A percentile compares a stretch with the other conserved stretches of the same genome.
Conservation (phyloP, 2,329 filamentous ascomycete species). For the Aspergillus phoenicis region DNA sequence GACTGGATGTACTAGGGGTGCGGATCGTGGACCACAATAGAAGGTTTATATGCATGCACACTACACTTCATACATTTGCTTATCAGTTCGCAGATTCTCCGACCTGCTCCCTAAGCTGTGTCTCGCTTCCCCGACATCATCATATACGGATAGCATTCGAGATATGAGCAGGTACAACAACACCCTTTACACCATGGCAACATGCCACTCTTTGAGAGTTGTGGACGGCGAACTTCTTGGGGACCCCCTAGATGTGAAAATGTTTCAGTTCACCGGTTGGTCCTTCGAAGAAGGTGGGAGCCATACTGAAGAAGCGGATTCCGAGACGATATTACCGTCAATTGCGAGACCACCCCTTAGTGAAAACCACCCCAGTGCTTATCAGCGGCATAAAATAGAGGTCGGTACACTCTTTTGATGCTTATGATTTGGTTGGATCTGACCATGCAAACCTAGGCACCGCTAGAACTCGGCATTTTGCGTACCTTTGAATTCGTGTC, state of each 20-base stretch:
- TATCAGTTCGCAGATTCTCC: conserved; percentile 60
- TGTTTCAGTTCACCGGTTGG: conserved; percentile 98
- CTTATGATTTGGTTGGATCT: neutral
- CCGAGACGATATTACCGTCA: conserved; percentile 74
- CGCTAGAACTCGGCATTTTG: conserved; percentile 84
- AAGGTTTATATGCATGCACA: conserved; percentile 32
- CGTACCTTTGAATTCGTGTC: conserved; percentile 95
- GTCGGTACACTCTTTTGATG: conserved; percentile 19
- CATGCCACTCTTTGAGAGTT: conserved; percentile 85
- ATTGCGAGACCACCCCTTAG: conserved; percentile 77
- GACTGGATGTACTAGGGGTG: conserved; percentile 87
- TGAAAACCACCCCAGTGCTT: conserved; percentile 54
- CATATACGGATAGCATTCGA: conserved; percentile 59
- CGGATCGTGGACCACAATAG: conserved; percentile 70
- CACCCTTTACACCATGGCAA: conserved; percentile 92
- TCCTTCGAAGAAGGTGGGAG: conserved; percentile 80
- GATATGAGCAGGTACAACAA: conserved; percentile 67
- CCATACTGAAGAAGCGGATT: conserved; percentile 66
- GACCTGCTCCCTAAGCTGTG: conserved; percentile 70
- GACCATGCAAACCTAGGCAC: conserved; percentile 30
- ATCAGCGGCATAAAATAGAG: conserved; percentile 21
- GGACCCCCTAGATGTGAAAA: conserved; percentile 93
- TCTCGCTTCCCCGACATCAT: conserved; percentile 55
- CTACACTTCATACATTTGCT: conserved; percentile 13
- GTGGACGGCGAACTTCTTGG: conserved; percentile 89